Evolutionary conservation across 495 filamentous ascomycete species (phyloP).

Genomic region (Aspergillus cavernicola): DNA sequence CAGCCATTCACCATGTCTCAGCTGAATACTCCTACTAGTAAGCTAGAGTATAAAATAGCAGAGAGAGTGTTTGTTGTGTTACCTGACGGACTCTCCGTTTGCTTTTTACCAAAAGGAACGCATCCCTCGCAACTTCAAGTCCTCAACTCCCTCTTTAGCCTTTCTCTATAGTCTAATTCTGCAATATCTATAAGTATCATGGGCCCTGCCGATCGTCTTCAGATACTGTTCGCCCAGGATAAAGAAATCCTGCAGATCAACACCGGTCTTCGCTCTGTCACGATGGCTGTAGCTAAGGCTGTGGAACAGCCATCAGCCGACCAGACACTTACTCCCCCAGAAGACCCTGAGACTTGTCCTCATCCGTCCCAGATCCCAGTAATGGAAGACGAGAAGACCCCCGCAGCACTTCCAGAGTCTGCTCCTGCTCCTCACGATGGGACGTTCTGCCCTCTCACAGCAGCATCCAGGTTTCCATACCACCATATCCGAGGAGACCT

Average conservation of each 20-base stretch:
- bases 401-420: no score
- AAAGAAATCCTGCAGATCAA: conserved; percentile 18
- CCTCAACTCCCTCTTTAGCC: no score
- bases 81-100: no score
- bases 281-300: not conserved
- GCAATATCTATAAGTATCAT: conserved; percentile 11
- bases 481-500: conserved; percentile 49
- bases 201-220: conserved; percentile 23
- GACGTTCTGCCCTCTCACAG: conserved; percentile 57
- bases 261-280: conserved; percentile 17
- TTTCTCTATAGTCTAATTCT: not conserved
- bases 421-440: conserved; percentile 20
- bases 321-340: not conserved
- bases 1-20: no score
- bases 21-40: no score
- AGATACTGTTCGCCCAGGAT: conserved; percentile 25
- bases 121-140: no score
- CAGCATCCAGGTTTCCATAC: conserved; percentile 58
- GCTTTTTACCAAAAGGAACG: no score
- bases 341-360: not conserved
- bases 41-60: no score
- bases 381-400: not conserved
- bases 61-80: no score
- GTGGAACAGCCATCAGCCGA: not conserved
- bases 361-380: not conserved